Base-by-base conservation (phyloP, 768 basidiomycete species). In the Termitomyces sp. region DNA sequence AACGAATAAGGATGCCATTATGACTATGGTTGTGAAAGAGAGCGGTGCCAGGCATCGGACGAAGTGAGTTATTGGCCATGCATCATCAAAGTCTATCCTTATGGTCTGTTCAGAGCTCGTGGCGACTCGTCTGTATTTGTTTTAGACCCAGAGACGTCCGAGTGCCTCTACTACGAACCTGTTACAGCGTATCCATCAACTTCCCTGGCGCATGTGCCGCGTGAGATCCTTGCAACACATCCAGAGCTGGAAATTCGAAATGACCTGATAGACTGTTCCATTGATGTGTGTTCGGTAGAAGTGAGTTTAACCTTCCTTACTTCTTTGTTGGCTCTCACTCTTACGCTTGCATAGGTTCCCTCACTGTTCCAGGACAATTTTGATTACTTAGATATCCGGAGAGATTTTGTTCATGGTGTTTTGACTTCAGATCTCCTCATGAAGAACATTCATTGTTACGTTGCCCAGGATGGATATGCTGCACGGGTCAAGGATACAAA, bases 311-410 rank as follows among this genome's bases (percentile, higher is more conserved):
- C n/a, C 7, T 2, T 18, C 29, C 59, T 31, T 49, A 35, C 9
- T 27, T 46, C 42, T 39, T 23, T n/a, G 50, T 7, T 10, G 4
- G 45, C 32, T 44, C n/a, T n/a, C n/a, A 25, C 38, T 38, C 51
- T 54, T 16, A 15, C 36, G 54, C 52, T 35, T 47, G 13, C 62
- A 15, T 44, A 97, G 89, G 91, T 98, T 35, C 94, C 94, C 1
- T 95, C 95, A 1, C 68, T 98, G 5, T 99, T 98, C 74, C 94
- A 95, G 68, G 97, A 98, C 73, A 98, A 98, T 72, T 99, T 99
- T 65, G 97, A 98, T 72, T 98, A 95, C 65, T 84, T 86, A 13
- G 93, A 95, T 71, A 81, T 98, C 56, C 85, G 94, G 54, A 78
- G 84, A 60, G 94, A 98, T 71, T 97, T 99, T 64, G 89, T 98